Evolutionary conservation across 805 yeast genomes (phyloP), one percentile per base, ranked within the genome.

Genomic region (Saccharomycopsis malanga): DNA sequence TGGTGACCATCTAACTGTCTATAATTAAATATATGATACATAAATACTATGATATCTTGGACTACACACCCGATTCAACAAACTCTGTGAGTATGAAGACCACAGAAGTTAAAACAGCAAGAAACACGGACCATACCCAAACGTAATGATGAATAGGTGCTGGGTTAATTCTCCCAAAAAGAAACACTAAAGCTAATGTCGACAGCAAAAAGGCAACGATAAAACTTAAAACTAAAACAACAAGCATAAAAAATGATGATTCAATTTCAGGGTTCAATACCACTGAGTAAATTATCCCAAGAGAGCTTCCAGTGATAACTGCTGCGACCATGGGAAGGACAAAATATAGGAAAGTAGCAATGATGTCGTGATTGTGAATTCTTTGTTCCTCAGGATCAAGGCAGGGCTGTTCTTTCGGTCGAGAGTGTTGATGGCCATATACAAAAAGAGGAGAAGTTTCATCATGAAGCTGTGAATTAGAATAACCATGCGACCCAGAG

Each of bases 271-370:
- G 44, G 27, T 49, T 38, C n/a, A 45, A 22, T 17, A 49, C 34
- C 14, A 49, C 39, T 18, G 44, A 48, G 36, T 49, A 49, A 22
- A 42, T 25, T 2, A 49, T 46, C 14, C 50, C 53, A 6, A 49
- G 18, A 2, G 48, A 37, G 15, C 36, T 34, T 4, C 52, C 49
- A 4, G 47, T 47, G 10, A 51, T 46, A 14, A 51, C 42, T 10
- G 42, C 40, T 2, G 54, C 39, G 14, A 50, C 32, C 10, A 43
- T 47, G 12, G 51, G 42, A 4, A 51, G 30, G 4, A 42, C 44
- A 38, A 48, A 51, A 34, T 51, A 51, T 12, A 51, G 39, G 30
- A 51, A 51, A 5, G 53, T 38, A 22, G 52, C 49, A 1, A 51
- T 36, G 12, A 44, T 40, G 39, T 51, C 54, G 35, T 51, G 52